Evolutionary conservation across 345 rosid genomes (phyloP).

Genomic region (Odontarrhena argentea): DNA sequence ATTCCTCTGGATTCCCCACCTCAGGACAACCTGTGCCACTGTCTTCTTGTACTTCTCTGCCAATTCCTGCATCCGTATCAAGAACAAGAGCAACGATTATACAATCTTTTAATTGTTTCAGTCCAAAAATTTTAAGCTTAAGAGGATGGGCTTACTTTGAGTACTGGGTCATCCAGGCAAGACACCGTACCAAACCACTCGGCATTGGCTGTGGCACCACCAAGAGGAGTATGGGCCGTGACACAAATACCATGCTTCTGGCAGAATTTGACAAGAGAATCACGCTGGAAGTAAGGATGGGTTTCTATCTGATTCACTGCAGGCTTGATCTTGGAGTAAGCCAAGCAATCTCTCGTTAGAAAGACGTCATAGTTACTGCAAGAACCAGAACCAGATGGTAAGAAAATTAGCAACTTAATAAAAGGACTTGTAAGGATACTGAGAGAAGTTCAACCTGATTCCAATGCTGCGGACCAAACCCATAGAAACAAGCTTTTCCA

Average conservation of each 20-base stretch:
- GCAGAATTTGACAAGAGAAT: slow-evolving; percentile 84
- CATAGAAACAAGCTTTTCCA: slow-evolving; percentile 88
- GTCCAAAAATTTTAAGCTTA: slow-evolving; percentile 1
- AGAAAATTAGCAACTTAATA: neutral
- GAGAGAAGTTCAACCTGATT: slow-evolving; percentile 28
- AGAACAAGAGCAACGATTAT: neutral
- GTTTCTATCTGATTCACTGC: slow-evolving; percentile 96
- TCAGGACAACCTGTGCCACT: slow-evolving; percentile 69
- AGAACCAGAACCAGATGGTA: neutral
- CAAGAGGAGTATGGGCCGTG: slow-evolving; percentile 87
- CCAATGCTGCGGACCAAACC: slow-evolving; percentile 87
- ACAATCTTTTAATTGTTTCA: neutral
- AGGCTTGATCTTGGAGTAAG: slow-evolving; percentile 91
- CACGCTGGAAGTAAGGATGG: slow-evolving; percentile 92
- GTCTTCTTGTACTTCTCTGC: slow-evolving; percentile 79
- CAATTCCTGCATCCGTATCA: slow-evolving; percentile 50
- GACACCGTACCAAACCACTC: slow-evolving; percentile 77
- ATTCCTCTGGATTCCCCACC: slow-evolving; percentile 84
- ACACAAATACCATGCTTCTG: slow-evolving; percentile 82
- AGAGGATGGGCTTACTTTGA: slow-evolving; percentile 53
- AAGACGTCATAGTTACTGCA: slow-evolving; percentile 89
- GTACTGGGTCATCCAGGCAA: slow-evolving; percentile 75
- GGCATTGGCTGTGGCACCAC: slow-evolving; percentile 73
- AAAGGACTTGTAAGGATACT: neutral
- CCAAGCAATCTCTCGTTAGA: slow-evolving; percentile 85